phyloP scores from a whole-genome alignment of 1,139 yeast genomes.

The Pichia sp. region DNA sequence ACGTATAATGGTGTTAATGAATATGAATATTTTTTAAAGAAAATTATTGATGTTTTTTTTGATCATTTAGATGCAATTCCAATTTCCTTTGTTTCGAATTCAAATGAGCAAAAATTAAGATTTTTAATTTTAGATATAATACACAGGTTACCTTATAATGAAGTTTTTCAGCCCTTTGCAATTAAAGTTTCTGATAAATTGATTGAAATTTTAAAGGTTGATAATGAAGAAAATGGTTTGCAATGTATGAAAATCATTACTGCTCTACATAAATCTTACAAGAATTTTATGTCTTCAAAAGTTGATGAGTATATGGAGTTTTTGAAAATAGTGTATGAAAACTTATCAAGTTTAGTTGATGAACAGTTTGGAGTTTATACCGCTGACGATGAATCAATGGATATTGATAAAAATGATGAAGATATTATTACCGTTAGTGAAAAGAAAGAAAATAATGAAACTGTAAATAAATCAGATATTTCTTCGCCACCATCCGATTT shows the following conservation, averaged over 20 bases:
- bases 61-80: conserved; percentile 61
- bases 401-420: not conserved
- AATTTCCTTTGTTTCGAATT: conserved; percentile 55
- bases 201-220: conserved; percentile 55
- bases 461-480: conserved; percentile 15
- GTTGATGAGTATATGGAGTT: conserved; percentile 76
- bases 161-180: conserved; percentile 70
- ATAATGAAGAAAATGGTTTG: conserved; percentile 94
- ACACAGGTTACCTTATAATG: conserved; percentile 78
- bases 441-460: not conserved
- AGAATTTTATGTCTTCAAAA: conserved; percentile 57
- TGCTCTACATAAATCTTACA: conserved; percentile 82
- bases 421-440: not conserved
- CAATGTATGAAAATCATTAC: conserved; percentile 86
- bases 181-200: conserved; percentile 55
- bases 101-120: conserved; percentile 70
- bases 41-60: conserved; percentile 57
- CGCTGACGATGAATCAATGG: not conserved
- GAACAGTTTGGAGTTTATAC: conserved; percentile 24
- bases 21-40: conserved; percentile 61
- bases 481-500: conserved; percentile 35
- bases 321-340: conserved; percentile 70
- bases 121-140: conserved; percentile 71
- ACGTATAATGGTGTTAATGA: conserved; percentile 74
- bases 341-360: conserved; percentile 70